Conservation (phyloP, 179 eudicot genomes). For the Beta macrorhiza region DNA sequence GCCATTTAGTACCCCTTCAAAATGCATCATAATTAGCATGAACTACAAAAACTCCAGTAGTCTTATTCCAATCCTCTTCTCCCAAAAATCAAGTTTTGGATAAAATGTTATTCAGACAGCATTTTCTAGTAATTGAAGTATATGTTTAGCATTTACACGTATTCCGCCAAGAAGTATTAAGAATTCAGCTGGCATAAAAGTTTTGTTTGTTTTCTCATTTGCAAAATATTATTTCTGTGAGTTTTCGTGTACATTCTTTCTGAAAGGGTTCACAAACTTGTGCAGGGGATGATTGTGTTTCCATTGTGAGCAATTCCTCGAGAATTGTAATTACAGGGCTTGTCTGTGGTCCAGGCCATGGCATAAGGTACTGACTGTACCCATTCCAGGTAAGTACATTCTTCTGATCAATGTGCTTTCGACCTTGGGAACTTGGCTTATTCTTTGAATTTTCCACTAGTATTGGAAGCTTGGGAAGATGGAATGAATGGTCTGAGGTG, state of each 20-base stretch:
- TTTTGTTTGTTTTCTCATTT: not conserved
- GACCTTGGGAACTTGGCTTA: constrained; percentile 13
- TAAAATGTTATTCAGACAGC: not conserved
- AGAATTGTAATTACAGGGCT: constrained; percentile 44
- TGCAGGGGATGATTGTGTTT: constrained; percentile 92
- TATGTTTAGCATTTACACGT: not conserved
- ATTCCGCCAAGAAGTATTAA: not conserved
- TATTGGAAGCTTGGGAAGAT: constrained; percentile 83
- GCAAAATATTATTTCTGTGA: not conserved
- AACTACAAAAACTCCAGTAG: not conserved
- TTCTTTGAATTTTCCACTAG: constrained; percentile 32
- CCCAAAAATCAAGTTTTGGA: not conserved
- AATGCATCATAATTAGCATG: not conserved
- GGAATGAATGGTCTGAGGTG: constrained; percentile 51
- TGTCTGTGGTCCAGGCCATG: constrained; percentile 90
- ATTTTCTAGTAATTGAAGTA: too few species aligned
- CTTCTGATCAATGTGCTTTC: not conserved
- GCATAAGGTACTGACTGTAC: constrained; percentile 63
- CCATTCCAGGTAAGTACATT: not conserved
- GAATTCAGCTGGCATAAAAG: not conserved
- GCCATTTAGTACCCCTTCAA: too few species aligned
- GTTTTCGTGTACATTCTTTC: not conserved
- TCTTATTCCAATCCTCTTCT: too few species aligned
- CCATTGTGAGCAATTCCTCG: constrained; percentile 85
- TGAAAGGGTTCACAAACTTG: not conserved